A percentile compares a stretch with the other conserved stretches of the same genome.
Conservation (phyloP, 768 basidiomycete species). For the Hemileccinum impolitum region DNA sequence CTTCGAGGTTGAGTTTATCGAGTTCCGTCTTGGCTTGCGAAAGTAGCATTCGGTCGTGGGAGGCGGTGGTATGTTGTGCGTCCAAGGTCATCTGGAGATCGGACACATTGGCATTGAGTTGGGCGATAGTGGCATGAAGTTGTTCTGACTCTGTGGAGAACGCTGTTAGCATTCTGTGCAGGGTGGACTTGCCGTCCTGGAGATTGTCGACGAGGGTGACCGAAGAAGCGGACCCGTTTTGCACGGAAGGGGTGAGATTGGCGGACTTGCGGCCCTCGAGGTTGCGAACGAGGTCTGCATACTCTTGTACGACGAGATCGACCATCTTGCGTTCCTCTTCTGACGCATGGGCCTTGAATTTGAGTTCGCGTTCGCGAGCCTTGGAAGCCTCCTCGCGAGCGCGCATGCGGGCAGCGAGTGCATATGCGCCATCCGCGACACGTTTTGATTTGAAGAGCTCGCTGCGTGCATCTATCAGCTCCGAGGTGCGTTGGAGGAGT, state of each 20-base stretch:
- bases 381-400: slow-evolving; percentile 53
- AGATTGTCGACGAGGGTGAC: slow-evolving; percentile 36
- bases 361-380: slow-evolving; percentile 47
- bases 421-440: slow-evolving; percentile 50
- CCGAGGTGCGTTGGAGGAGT: slow-evolving; percentile 45
- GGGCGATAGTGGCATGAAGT: slow-evolving; percentile 41
- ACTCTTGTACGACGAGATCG: slow-evolving; percentile 66
- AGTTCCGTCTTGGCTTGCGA: slow-evolving; percentile 48
- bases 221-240: slow-evolving; percentile 16
- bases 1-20: slow-evolving; percentile 56
- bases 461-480: slow-evolving; percentile 42
- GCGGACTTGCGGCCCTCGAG: slow-evolving; percentile 48
- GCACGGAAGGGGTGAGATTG: slow-evolving; percentile 2
- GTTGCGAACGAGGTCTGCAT: slow-evolving; percentile 68
- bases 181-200: slow-evolving; percentile 43
- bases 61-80: slow-evolving; percentile 42
- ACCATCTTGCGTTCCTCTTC: slow-evolving; percentile 59
- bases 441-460: slow-evolving; percentile 43
- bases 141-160: slow-evolving; percentile 47
- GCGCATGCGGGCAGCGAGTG: slow-evolving; percentile 50
- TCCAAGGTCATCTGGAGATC: slow-evolving; percentile 40
- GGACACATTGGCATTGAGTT: slow-evolving; percentile 44
- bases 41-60: slow-evolving; percentile 44
- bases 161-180: slow-evolving; percentile 48
- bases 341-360: slow-evolving; percentile 41